Evolutionary conservation across 305 asterid genomes (phyloP).

Genomic region (Fraxinus dipetala): DNA sequence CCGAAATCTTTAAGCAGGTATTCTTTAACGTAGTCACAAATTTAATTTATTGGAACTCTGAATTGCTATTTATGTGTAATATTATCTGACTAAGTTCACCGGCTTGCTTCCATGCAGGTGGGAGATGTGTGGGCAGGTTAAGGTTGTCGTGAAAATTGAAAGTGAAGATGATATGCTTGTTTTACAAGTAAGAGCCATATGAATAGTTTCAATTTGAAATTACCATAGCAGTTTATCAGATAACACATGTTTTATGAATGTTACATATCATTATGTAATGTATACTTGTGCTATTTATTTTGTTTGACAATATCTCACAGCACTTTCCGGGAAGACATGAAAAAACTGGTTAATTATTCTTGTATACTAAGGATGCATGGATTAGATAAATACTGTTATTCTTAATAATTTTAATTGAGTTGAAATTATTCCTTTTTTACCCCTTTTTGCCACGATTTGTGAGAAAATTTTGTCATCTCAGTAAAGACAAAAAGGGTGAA

Average conservation of each 20-base stretch:
- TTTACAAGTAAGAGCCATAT: conserved; percentile 56
- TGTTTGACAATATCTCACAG: neutral
- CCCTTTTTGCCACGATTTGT: neutral
- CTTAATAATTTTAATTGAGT: neutral
- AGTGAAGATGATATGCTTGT: conserved; percentile 82
- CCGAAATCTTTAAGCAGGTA: conserved; percentile 86
- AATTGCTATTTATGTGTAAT: neutral
- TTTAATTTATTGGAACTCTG: neutral
- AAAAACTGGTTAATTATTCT: neutral
- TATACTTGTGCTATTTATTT: neutral
- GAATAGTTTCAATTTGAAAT: conserved; percentile 11
- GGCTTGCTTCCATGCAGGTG: conserved; percentile 53
- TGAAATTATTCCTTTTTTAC: neutral
- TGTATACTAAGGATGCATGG: neutral
- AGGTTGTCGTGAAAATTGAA: conserved; percentile 92
- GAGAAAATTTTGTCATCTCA: neutral
- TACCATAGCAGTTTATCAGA: neutral
- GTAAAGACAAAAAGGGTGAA: neutral
- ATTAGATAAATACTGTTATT: neutral
- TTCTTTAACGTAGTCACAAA: conserved; percentile 3
- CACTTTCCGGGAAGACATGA: neutral
- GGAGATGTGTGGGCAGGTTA: conserved; percentile 99
- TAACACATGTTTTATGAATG: conserved; percentile 9
- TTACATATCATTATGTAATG: neutral
- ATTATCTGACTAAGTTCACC: neutral